Evolutionary conservation across 768 basidiomycete genomes (phyloP).

Genomic region (Hirschioporus abietinus): DNA sequence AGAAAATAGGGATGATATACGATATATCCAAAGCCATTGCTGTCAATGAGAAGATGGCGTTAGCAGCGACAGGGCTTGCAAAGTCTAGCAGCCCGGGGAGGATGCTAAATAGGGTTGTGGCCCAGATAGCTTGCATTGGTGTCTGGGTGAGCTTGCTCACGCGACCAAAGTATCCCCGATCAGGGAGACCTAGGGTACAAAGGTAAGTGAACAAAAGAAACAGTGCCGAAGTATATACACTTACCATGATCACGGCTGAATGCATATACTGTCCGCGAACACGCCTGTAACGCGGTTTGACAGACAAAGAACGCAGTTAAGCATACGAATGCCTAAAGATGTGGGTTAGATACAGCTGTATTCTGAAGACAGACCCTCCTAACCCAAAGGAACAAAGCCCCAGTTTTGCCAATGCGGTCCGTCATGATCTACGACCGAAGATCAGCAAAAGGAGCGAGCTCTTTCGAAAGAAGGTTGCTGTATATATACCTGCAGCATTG

Average conservation of each 20-base stretch:
- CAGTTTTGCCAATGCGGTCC: conserved; percentile 69
- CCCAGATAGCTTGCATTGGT: conserved; percentile 74
- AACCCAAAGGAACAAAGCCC: conserved; percentile 77
- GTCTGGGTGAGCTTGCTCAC: conserved; percentile 60
- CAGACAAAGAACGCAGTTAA: conserved; percentile 84
- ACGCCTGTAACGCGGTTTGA: conserved; percentile 77
- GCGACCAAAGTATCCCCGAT: conserved; percentile 71
- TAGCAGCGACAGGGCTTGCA: conserved; percentile 70
- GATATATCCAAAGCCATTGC: conserved; percentile 74
- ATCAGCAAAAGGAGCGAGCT: neutral
- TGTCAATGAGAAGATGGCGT: conserved; percentile 78
- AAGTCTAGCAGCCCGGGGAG: conserved; percentile 71
- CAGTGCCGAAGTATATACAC: conserved; percentile 13
- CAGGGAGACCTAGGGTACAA: conserved; percentile 53
- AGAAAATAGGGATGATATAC: conserved; percentile 79
- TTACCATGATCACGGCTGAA: conserved; percentile 76
- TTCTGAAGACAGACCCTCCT: conserved; percentile 7
- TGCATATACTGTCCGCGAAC: conserved; percentile 76
- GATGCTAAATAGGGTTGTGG: conserved; percentile 60
- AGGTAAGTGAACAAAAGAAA: conserved; percentile 2
- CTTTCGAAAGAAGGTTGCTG: neutral
- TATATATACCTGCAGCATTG: neutral
- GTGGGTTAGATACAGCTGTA: neutral
- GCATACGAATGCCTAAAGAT: conserved; percentile 60
- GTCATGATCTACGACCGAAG: conserved; percentile 53